Percentiles rank a stretch among this genome's conserved stretches.
Conservation (phyloP, 106 monocot species). For the Phalaenopsis equestris region DNA sequence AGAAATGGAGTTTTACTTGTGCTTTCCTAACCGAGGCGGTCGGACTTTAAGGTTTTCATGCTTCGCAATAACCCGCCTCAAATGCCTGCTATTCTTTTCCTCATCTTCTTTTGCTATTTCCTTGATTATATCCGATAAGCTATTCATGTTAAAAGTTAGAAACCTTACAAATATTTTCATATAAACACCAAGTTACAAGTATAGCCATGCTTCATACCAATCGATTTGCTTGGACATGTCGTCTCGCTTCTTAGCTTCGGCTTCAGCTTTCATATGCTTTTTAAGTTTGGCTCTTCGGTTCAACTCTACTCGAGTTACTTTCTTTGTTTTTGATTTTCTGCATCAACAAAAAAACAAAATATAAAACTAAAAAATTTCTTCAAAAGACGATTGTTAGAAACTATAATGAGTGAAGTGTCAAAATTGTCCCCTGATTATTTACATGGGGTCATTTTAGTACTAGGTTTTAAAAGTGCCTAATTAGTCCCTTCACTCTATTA, state of each 20-base stretch:
- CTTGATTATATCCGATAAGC: constrained; percentile 64
- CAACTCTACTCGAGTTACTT: constrained; percentile 68
- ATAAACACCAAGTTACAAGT: neutral
- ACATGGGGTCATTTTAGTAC: no score
- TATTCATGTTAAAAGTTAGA: constrained; percentile 15
- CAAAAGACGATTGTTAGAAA: no score
- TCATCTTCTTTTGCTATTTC: constrained; percentile 90
- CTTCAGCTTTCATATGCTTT: constrained; percentile 50
- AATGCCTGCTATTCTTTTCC: constrained; percentile 60
- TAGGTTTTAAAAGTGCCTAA: no score
- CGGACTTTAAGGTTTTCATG: constrained; percentile 62
- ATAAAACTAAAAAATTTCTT: neutral
- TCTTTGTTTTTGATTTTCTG: constrained; percentile 49
- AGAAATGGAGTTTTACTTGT: constrained; percentile 51
- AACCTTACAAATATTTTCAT: neutral
- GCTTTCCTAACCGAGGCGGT: constrained; percentile 91
- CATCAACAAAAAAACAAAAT: neutral
- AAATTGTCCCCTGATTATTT: no score
- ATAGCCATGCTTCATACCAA: constrained; percentile 24
- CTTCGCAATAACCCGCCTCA: constrained; percentile 57
- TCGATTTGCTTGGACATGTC: constrained; percentile 72
- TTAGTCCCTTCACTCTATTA: no score
- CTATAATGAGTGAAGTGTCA: no score
- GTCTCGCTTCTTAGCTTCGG: constrained; percentile 50
- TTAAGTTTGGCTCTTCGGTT: constrained; percentile 75